Evolutionary conservation across 192 early-diverging fungal species (phyloP).

Genomic region (Chytriomyces sp.): DNA sequence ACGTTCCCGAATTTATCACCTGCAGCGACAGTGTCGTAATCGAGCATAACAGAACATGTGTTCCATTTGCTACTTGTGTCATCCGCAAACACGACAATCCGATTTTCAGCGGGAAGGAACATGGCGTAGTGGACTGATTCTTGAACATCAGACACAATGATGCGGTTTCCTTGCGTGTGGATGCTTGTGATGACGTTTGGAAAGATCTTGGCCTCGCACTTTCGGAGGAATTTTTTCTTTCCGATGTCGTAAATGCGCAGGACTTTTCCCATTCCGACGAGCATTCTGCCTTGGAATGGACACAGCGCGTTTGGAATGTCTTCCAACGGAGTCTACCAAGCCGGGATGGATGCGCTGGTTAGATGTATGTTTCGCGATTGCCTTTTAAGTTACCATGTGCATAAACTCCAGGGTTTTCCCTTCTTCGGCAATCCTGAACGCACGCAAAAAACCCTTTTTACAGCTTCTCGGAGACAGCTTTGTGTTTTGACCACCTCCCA

Average conservation of each 20-base stretch:
- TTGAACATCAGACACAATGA: slow-evolving; percentile 86
- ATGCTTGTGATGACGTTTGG: slow-evolving; percentile 75
- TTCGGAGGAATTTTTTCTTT: slow-evolving; percentile 84
- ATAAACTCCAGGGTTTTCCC: slow-evolving; percentile 75
- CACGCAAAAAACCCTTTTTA: slow-evolving; percentile 71
- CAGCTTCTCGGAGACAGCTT: slow-evolving; percentile 71
- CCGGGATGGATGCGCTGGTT: not conserved
- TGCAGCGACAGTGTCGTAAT: slow-evolving; percentile 90
- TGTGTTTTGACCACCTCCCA: slow-evolving; percentile 82
- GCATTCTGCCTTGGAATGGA: slow-evolving; percentile 83
- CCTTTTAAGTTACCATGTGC: slow-evolving; percentile 59
- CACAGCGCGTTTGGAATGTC: slow-evolving; percentile 82
- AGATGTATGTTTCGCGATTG: not conserved
- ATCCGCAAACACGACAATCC: slow-evolving; percentile 89
- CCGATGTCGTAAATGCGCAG: slow-evolving; percentile 94
- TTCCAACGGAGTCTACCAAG: slow-evolving; percentile 75
- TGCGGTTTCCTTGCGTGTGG: slow-evolving; percentile 79
- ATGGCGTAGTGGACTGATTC: slow-evolving; percentile 83
- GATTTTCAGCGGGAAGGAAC: slow-evolving; percentile 75
- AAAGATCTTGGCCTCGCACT: slow-evolving; percentile 85
- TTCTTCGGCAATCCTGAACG: slow-evolving; percentile 73
- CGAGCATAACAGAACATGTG: slow-evolving; percentile 77
- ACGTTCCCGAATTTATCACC: slow-evolving; percentile 99
- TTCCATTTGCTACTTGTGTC: slow-evolving; percentile 89
- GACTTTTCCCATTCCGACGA: slow-evolving; percentile 86